phyloP scores from a whole-genome alignment of 2,329 filamentous ascomycete genomes.

The Aaosphaeria arxii region DNA sequence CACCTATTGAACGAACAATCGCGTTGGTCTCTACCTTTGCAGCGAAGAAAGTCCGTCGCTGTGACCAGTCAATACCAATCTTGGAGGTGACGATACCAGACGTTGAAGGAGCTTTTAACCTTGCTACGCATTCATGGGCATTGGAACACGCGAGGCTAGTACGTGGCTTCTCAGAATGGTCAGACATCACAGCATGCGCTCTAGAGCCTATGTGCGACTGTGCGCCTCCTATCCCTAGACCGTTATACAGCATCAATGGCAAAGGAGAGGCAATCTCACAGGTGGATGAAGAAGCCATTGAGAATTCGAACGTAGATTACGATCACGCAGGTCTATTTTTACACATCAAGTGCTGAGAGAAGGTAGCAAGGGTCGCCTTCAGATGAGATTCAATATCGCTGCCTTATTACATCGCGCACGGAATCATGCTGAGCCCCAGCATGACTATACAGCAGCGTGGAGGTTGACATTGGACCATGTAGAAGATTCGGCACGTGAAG shows the following conservation, averaged over 20 bases:
- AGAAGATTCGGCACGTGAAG: constrained; percentile 25
- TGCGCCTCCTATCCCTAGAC: no score
- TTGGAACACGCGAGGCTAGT: constrained; percentile 14
- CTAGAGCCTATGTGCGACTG: no score
- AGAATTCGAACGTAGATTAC: constrained; percentile 50
- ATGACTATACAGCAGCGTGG: constrained; percentile 36
- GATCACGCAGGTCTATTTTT: constrained; percentile 41
- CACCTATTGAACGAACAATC: not conserved
- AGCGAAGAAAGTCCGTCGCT: no score
- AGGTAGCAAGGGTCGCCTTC: not conserved
- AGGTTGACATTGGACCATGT: constrained; percentile 48
- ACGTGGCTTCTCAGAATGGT: constrained; percentile 20
- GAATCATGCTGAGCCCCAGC: constrained; percentile 20
- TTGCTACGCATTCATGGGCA: constrained; percentile 18
- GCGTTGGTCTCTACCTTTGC: no score
- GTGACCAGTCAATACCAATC: no score
- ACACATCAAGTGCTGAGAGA: constrained; percentile 6
- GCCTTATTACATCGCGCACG: constrained; percentile 45
- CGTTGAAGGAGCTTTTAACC: not conserved
- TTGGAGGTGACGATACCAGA: no score
- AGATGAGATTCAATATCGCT: constrained; percentile 40
- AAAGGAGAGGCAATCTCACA: not conserved
- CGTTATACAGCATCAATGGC: no score
- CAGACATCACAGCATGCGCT: not conserved
- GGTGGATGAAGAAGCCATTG: constrained; percentile 46